Percentiles rank a stretch among this genome's conserved stretches.
Conservation (phyloP, 257 asterid species). For the Solanum phureja region DNA sequence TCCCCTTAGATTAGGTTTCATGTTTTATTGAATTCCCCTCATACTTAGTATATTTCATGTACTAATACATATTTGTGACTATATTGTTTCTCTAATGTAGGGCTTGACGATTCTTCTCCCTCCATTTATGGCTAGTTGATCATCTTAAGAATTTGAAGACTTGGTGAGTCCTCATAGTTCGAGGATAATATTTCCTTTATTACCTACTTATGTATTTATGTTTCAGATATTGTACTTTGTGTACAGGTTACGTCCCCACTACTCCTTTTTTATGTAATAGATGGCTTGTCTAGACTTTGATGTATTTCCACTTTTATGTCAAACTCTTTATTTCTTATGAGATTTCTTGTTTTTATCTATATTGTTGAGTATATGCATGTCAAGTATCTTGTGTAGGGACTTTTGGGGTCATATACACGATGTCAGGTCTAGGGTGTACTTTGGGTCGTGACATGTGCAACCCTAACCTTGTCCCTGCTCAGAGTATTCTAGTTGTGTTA, state of each 20-base stretch:
- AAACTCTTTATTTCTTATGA: neutral
- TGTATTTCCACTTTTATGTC: neutral
- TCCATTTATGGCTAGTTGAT: neutral
- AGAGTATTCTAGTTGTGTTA: conserved; percentile 27
- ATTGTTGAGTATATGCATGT: neutral
- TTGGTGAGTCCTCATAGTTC: neutral
- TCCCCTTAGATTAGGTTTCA: neutral
- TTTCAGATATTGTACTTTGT: too few relatives aligned
- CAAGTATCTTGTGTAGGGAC: neutral
- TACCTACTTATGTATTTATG: neutral
- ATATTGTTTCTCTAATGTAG: neutral
- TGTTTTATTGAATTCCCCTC: neutral
- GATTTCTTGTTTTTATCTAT: neutral
- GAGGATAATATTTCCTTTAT: neutral
- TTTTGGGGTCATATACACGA: neutral
- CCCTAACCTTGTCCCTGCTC: conserved; percentile 29
- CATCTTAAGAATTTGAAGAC: neutral
- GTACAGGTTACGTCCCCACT: neutral
- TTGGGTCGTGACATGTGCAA: neutral
- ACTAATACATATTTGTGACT: neutral
- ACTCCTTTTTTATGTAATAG: too few relatives aligned
- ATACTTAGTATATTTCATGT: neutral
- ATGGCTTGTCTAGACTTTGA: neutral
- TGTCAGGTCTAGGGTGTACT: neutral
- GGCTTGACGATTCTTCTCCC: too few relatives aligned